Conservation (phyloP, 73 alveolate species). For the Blepharisma japonicum region DNA sequence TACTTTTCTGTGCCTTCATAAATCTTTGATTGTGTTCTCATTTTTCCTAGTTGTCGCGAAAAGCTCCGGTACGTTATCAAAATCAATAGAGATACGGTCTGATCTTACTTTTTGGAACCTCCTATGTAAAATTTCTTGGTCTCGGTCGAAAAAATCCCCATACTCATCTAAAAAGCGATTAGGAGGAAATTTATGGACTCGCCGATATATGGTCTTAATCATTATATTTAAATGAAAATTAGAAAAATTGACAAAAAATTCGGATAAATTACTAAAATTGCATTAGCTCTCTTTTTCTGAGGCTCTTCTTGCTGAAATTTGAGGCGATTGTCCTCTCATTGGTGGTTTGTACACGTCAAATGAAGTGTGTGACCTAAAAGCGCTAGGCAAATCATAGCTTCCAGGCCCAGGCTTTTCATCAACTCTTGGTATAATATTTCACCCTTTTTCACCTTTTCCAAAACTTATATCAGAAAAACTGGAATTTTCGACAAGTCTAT, state of each 20-base stretch:
- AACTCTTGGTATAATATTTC: neutral
- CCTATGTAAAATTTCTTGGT: neutral
- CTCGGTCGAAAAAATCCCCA: constrained; percentile 9
- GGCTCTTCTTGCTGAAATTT: too few species aligned
- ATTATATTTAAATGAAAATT: too few species aligned
- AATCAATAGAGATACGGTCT: constrained; percentile 10
- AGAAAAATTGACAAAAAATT: too few species aligned
- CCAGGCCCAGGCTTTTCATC: neutral
- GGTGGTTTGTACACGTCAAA: neutral
- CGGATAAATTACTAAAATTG: too few species aligned
- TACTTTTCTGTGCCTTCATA: neutral
- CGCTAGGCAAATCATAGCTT: neutral
- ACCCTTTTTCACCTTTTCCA: neutral
- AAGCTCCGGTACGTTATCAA: constrained; percentile 1
- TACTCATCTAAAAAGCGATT: neutral
- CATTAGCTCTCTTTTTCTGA: too few species aligned
- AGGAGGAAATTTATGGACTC: neutral
- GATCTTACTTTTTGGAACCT: neutral
- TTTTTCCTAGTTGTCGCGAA: neutral
- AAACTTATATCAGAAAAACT: neutral
- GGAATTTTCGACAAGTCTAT: neutral
- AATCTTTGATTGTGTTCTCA: neutral
- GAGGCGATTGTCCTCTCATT: too few species aligned
- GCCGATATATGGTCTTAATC: too few species aligned
- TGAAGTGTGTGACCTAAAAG: neutral